phyloP scores from a whole-genome alignment of 768 basidiomycete species.

The Mycena sanguinolenta region DNA sequence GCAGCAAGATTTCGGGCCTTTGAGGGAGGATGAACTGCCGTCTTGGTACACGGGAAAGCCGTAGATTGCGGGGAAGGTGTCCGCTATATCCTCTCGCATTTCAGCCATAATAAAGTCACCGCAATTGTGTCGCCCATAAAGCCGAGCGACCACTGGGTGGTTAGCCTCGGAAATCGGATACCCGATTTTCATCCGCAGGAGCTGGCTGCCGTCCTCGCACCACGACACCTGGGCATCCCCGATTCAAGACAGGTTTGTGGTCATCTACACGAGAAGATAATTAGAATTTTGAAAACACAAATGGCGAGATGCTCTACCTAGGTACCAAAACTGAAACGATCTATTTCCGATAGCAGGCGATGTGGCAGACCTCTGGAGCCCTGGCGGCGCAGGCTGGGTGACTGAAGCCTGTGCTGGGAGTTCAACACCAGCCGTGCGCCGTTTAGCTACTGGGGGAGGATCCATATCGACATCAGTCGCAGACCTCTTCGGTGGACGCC shows the following conservation, averaged over 20 bases:
- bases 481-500: slow-evolving; percentile 28
- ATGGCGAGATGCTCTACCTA: slow-evolving; percentile 7
- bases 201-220: slow-evolving; percentile 13
- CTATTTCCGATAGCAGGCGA: not conserved
- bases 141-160: slow-evolving; percentile 13
- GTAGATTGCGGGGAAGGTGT: slow-evolving; percentile 25
- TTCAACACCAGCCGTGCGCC: slow-evolving; percentile 20
- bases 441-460: slow-evolving; percentile 21
- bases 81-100: slow-evolving; percentile 29
- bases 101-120: slow-evolving; percentile 13
- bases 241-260: slow-evolving; percentile 13
- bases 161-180: slow-evolving; percentile 22
- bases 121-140: slow-evolving; percentile 2
- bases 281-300: not conserved
- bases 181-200: slow-evolving; percentile 22
- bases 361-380: not conserved
- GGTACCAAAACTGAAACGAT: slow-evolving; percentile 32
- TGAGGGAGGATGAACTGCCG: not conserved
- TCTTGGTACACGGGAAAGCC: not conserved
- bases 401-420: not conserved
- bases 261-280: slow-evolving; percentile 6
- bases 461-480: slow-evolving; percentile 29
- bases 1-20: slow-evolving; percentile 1
- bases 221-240: slow-evolving; percentile 12
- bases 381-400: not conserved